Percentiles rank a stretch among this genome's conserved stretches.
These are phyloP conservation scores for Veloboletus limbatus DNA, from an alignment of 1,284 basidiomycete genomes.

Conservation along the genomic window DNA sequence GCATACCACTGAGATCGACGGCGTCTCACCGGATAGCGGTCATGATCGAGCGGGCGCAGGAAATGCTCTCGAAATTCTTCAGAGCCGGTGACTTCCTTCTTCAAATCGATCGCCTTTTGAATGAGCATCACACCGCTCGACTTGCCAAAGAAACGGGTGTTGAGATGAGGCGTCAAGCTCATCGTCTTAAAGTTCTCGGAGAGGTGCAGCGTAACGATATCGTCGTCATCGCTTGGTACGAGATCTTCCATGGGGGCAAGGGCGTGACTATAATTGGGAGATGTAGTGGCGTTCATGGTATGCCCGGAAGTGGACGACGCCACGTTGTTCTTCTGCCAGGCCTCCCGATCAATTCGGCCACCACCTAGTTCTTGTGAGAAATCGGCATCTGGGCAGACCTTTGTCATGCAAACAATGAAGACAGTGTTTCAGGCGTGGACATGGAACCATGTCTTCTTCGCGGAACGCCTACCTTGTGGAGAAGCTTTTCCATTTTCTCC, in stretches of 20 bases:
- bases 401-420: too few relatives aligned
- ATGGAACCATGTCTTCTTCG: too few relatives aligned
- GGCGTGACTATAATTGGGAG: conserved; percentile 6
- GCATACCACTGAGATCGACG: not conserved
- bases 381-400: conserved; percentile 53
- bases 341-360: conserved; percentile 25
- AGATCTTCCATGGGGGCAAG: conserved; percentile 24
- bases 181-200: conserved; percentile 24
- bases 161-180: conserved; percentile 28
- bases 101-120: conserved; percentile 62
- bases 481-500: conserved; percentile 68
- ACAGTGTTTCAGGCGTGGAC: too few relatives aligned
- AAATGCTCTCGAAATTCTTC: conserved; percentile 5
- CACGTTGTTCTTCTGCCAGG: conserved; percentile 38
- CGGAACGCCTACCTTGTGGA: conserved; percentile 45
- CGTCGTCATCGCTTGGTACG: conserved; percentile 37
- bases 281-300: conserved; percentile 8
- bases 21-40: conserved; percentile 39
- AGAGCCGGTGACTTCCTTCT: conserved; percentile 51
- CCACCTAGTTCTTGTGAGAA: conserved; percentile 47
- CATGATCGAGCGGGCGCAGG: conserved; percentile 26
- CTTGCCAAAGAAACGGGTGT: conserved; percentile 66
- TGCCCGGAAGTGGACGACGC: conserved; percentile 11
- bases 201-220: conserved; percentile 22
- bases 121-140: conserved; percentile 68